Evolutionary conservation across 2,329 filamentous ascomycete species (phyloP).

Genomic region (Colletotrichum somersetense): DNA sequence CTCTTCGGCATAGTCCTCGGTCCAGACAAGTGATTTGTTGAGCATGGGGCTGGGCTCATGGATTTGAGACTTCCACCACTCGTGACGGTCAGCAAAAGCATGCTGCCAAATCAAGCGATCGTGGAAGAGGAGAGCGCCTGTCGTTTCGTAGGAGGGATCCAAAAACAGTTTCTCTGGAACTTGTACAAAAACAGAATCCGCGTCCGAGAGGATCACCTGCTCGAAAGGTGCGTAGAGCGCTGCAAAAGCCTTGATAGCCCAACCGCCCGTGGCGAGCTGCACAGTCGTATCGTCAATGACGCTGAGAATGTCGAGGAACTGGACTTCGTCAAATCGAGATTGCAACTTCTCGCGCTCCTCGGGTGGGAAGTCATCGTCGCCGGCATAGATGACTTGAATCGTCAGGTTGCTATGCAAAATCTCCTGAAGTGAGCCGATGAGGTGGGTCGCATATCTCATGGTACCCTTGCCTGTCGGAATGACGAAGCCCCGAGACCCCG

Average conservation of each 20-base stretch:
- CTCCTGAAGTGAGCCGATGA: constrained; percentile 49
- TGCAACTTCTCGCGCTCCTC: constrained; percentile 45
- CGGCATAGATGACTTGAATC: constrained; percentile 54
- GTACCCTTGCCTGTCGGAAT: constrained; percentile 50
- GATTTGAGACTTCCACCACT: constrained; percentile 56
- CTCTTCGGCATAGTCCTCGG: constrained; percentile 56
- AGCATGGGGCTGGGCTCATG: constrained; percentile 50
- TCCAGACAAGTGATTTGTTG: constrained; percentile 53
- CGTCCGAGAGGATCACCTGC: constrained; percentile 54
- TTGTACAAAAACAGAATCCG: constrained; percentile 56
- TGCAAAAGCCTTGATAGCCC: constrained; percentile 58
- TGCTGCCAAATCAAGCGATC: constrained; percentile 55
- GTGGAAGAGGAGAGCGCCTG: constrained; percentile 55
- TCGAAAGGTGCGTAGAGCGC: constrained; percentile 52
- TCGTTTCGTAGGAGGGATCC: constrained; percentile 48
- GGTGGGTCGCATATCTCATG: constrained; percentile 52
- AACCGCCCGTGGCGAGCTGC: constrained; percentile 49
- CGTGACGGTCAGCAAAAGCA: constrained; percentile 50
- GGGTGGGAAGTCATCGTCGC: constrained; percentile 48
- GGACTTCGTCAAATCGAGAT: constrained; percentile 44
- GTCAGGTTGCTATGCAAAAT: constrained; percentile 49
- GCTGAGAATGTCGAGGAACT: constrained; percentile 50
- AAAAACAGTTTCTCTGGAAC: constrained; percentile 49
- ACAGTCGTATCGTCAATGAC: constrained; percentile 50
- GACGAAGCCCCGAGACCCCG: constrained; percentile 50